A percentile compares a stretch with the other conserved stretches of the same genome.
Conservation (phyloP, 192 early-diverging fungal genomes). For the Geosiphon pyriformis region DNA sequence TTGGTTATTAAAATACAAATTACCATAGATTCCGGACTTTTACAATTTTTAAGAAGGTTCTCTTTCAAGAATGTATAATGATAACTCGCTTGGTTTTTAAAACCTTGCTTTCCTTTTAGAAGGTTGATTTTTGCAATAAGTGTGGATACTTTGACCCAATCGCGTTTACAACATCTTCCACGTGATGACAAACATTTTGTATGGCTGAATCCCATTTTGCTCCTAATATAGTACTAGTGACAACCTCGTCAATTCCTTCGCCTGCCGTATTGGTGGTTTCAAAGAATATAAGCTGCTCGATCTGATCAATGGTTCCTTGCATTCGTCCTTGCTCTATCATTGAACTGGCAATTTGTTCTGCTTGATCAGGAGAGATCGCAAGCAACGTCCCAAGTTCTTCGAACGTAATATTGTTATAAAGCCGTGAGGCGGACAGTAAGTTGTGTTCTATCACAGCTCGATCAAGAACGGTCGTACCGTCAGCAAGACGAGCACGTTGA, state of each 20-base stretch:
- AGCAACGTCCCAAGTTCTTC: conserved; percentile 76
- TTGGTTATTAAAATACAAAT: no score
- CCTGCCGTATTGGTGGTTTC: conserved; percentile 44
- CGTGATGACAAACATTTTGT: conserved; percentile 51
- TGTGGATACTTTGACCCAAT: conserved; percentile 50
- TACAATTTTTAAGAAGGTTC: no score
- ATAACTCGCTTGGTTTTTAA: no score
- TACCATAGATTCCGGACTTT: no score
- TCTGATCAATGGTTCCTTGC: conserved; percentile 89
- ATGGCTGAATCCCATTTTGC: conserved; percentile 52
- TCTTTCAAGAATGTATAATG: no score
- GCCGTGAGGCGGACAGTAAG: conserved; percentile 74
- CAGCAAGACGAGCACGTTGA: conserved; percentile 68
- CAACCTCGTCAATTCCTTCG: conserved; percentile 19
- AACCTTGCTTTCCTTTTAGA: background rate
- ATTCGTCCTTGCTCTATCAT: conserved; percentile 92
- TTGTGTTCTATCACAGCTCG: conserved; percentile 96
- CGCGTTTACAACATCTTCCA: conserved; percentile 47
- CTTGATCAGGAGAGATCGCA: conserved; percentile 69
- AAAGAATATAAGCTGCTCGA: conserved; percentile 81
- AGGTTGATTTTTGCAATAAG: conserved; percentile 4
- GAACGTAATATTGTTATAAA: conserved; percentile 92
- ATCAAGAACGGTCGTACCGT: conserved; percentile 78
- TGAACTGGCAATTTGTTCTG: conserved; percentile 75
- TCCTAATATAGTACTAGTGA: conserved; percentile 28